Percentiles rank a stretch among this genome's conserved stretches.
These are phyloP conservation scores for Cladosporium sp. DNA, from an alignment of 2,329 filamentous ascomycete genomes.

Conservation along the genomic window DNA sequence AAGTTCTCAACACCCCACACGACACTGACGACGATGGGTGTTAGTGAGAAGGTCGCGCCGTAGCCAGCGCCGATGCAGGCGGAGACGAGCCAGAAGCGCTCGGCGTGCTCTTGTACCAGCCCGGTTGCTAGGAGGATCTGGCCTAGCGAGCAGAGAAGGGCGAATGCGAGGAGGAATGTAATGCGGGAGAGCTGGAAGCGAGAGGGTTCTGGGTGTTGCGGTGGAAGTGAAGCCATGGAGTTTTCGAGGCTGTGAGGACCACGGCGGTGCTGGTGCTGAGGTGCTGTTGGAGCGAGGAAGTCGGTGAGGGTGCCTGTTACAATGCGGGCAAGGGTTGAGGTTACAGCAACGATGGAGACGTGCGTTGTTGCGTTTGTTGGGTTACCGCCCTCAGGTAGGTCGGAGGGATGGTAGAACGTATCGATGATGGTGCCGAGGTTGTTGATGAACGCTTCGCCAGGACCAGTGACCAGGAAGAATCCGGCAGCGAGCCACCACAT, in stretches of 20 bases:
- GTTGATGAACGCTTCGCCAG: constrained; percentile 97
- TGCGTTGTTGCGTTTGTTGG: constrained; percentile 75
- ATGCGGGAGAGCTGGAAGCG: constrained; percentile 71
- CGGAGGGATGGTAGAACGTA: constrained; percentile 70
- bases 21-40: constrained; percentile 90
- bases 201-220: constrained; percentile 20
- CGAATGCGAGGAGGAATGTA: constrained; percentile 74
- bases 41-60: constrained; percentile 84
- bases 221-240: constrained; percentile 40
- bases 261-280: constrained; percentile 58
- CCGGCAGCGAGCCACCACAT: constrained; percentile 95
- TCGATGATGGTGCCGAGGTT: constrained; percentile 92
- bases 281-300: constrained; percentile 64
- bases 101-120: constrained; percentile 68
- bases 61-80: constrained; percentile 86
- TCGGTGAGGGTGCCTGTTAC: constrained; percentile 87
- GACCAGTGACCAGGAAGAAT: constrained; percentile 90
- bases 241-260: constrained; percentile 45
- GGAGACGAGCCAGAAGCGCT: constrained; percentile 83
- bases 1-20: constrained; percentile 99
- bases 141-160: constrained; percentile 69
- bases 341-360: constrained; percentile 87
- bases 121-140: constrained; percentile 78
- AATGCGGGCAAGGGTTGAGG: constrained; percentile 87
- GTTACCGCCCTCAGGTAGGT: constrained; percentile 44